Conservation (phyloP, 2,329 filamentous ascomycete genomes). For the Aulographum hederae region DNA sequence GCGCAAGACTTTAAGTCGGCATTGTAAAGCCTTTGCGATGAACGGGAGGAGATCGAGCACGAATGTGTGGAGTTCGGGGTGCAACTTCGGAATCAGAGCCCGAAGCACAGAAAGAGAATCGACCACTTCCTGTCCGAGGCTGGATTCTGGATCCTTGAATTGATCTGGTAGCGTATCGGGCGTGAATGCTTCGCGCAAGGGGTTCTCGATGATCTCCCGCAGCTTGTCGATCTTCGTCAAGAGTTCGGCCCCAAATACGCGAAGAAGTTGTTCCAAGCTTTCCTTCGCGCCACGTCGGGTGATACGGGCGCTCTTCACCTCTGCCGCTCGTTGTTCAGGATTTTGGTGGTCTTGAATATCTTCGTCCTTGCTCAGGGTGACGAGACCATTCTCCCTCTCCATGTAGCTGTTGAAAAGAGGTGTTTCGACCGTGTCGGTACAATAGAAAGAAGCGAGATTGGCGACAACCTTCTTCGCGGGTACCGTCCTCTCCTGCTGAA, state of each 20-base stretch:
- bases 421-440: constrained; percentile 92
- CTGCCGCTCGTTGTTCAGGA: constrained; percentile 72
- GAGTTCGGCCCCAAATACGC: constrained; percentile 58
- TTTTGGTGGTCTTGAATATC: constrained; percentile 86
- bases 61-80: constrained; percentile 57
- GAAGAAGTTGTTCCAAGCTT: constrained; percentile 72
- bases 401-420: constrained; percentile 84
- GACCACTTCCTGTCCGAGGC: constrained; percentile 78
- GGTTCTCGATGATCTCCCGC: constrained; percentile 60
- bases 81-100: constrained; percentile 79
- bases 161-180: constrained; percentile 48
- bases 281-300: constrained; percentile 88
- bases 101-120: constrained; percentile 87
- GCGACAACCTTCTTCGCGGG: constrained; percentile 92
- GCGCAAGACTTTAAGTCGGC: constrained; percentile 74
- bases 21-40: constrained; percentile 75
- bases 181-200: constrained; percentile 57
- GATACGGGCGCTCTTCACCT: constrained; percentile 75
- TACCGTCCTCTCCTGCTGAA: constrained; percentile 56
- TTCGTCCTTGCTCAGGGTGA: constrained; percentile 94
- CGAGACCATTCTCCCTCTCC: constrained; percentile 56
- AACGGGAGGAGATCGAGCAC: constrained; percentile 69
- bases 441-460: constrained; percentile 93
- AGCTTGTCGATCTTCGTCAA: constrained; percentile 76
- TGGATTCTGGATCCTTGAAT: constrained; percentile 53